Conservation (phyloP, 257 asterid genomes). For the Datura wrightii region DNA sequence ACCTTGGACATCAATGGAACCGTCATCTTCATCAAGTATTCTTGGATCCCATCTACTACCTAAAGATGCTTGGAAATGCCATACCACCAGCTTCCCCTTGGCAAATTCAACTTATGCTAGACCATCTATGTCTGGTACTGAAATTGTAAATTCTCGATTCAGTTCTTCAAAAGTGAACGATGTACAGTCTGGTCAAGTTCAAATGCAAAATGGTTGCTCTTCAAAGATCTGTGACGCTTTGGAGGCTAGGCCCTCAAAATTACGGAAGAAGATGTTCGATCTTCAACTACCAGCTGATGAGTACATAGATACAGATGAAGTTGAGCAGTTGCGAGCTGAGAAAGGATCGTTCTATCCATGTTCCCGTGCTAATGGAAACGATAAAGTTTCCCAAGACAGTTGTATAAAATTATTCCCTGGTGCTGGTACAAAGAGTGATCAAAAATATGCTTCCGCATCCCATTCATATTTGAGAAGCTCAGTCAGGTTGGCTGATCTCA, state of each 20-base stretch:
- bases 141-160: conserved; percentile 67
- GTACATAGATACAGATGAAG: conserved; percentile 70
- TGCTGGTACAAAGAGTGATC: conserved; percentile 38
- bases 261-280: conserved; percentile 83
- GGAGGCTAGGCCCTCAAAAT: conserved; percentile 77
- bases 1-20: conserved; percentile 66
- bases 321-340: conserved; percentile 44
- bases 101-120: conserved; percentile 58
- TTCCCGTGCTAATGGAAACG: conserved; percentile 44
- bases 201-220: conserved; percentile 52
- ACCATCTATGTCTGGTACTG: conserved; percentile 59
- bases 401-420: conserved; percentile 38
- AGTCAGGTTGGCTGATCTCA: conserved; percentile 74
- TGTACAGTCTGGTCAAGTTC: conserved; percentile 46
- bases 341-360: conserved; percentile 43
- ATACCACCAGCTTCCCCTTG: conserved; percentile 56
- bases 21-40: conserved; percentile 75
- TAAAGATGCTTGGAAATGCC: conserved; percentile 78
- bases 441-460: conserved; percentile 51
- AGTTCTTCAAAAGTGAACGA: conserved; percentile 65
- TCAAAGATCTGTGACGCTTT: conserved; percentile 57
- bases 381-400: conserved; percentile 39
- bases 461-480: conserved; percentile 50
- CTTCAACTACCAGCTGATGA: conserved; percentile 95
- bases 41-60: conserved; percentile 68